Conservation (phyloP, 2,329 filamentous ascomycete genomes). For the Fusarium sp. region DNA sequence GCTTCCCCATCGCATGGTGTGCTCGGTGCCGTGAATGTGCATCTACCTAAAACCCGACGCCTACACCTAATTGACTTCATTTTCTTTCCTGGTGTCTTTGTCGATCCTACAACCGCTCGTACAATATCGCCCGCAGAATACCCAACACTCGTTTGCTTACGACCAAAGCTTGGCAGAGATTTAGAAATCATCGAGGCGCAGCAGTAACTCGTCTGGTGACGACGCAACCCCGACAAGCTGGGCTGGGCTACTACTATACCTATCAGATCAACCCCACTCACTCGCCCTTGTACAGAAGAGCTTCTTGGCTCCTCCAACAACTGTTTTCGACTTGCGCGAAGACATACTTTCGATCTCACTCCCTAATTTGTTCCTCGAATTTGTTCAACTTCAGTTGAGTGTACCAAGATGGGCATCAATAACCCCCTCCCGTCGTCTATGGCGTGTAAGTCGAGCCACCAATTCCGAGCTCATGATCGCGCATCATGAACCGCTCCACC, state of each 20-base stretch:
- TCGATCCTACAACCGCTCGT: constrained; percentile 3
- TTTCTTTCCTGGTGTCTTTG: constrained; percentile 6
- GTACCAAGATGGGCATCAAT: constrained; percentile 67
- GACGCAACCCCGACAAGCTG: constrained; percentile 29
- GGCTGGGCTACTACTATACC: constrained; percentile 13
- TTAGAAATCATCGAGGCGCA: constrained; percentile 34
- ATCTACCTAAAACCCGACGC: constrained; percentile 13
- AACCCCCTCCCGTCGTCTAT: constrained; percentile 75
- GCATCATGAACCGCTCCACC: constrained; percentile 37
- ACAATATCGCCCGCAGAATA: constrained; percentile 3
- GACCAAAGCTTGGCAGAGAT: constrained; percentile 14
- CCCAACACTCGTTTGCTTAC: constrained; percentile 8
- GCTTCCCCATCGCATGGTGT: constrained; percentile 1
- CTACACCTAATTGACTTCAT: neutral
- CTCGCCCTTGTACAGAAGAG: constrained; percentile 25
- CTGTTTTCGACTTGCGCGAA: constrained; percentile 9
- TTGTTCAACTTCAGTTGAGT: neutral
- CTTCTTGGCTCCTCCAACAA: constrained; percentile 31
- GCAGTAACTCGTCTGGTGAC: constrained; percentile 33
- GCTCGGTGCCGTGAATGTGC: constrained; percentile 8
- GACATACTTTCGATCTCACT: neutral
- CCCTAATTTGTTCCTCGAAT: neutral
- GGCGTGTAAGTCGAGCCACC: constrained; percentile 67
- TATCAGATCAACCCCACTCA: constrained; percentile 33
- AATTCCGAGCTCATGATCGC: constrained; percentile 25